A percentile compares a stretch with the other conserved stretches of the same genome.
Conservation (phyloP, 257 asterid species). For the Solanum arcanum region DNA sequence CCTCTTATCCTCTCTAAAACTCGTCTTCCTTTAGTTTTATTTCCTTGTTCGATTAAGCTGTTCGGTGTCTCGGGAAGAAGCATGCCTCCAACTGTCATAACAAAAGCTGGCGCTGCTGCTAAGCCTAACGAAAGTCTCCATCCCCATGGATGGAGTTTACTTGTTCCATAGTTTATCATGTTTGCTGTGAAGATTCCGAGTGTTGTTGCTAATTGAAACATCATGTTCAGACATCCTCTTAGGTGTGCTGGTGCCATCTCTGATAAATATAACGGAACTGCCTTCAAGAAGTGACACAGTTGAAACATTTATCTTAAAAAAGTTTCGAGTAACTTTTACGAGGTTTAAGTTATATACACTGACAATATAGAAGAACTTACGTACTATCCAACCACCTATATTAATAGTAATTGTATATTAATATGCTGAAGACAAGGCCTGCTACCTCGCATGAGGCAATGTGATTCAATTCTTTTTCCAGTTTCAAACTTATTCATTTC, state of each 20-base stretch:
- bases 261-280: slow-evolving; percentile 70
- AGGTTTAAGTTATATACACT: neutral
- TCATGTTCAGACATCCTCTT: slow-evolving; percentile 70
- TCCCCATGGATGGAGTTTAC: slow-evolving; percentile 68
- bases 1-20: slow-evolving; percentile 64
- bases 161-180: slow-evolving; percentile 71
- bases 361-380: neutral
- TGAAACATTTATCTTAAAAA: neutral
- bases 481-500: neutral
- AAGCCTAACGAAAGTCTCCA: slow-evolving; percentile 86
- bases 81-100: slow-evolving; percentile 64
- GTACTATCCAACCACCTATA: neutral
- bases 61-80: slow-evolving; percentile 82
- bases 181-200: slow-evolving; percentile 80
- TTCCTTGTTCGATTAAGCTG: slow-evolving; percentile 62
- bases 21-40: slow-evolving; percentile 21
- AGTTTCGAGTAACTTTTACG: neutral
- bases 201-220: slow-evolving; percentile 82
- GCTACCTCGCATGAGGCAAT: neutral
- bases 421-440: neutral
- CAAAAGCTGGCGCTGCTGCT: slow-evolving; percentile 58
- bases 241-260: slow-evolving; percentile 95
- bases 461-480: neutral
- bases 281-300: slow-evolving; percentile 26
- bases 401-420: neutral